Percentiles rank a stretch among this genome's conserved stretches.
Conservation (phyloP, 2,329 filamentous ascomycete species). For the Ascocoryne sarcoides region DNA sequence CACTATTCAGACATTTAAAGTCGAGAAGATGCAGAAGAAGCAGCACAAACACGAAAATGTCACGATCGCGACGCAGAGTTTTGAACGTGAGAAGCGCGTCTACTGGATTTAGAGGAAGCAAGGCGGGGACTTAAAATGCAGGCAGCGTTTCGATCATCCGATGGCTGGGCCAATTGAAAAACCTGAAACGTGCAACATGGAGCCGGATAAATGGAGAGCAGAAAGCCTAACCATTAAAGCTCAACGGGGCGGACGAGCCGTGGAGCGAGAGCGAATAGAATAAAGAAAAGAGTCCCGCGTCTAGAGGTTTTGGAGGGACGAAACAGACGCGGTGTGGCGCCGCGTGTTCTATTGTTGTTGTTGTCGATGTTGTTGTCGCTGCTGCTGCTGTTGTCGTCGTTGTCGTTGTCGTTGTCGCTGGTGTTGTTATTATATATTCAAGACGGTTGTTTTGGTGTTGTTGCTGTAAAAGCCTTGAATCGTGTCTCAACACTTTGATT, state of each 20-base stretch:
- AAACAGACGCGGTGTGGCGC: neutral
- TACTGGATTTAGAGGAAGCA: slow-evolving; percentile 14
- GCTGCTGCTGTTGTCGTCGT: too few relatives aligned
- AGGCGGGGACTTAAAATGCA: slow-evolving; percentile 8
- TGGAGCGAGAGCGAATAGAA: neutral
- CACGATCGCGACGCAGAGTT: slow-evolving; percentile 42
- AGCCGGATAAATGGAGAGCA: neutral
- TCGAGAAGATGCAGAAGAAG: slow-evolving; percentile 3
- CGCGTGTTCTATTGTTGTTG: too few relatives aligned
- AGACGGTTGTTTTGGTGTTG: too few relatives aligned
- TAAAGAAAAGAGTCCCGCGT: neutral
- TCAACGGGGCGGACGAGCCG: neutral
- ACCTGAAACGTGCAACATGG: slow-evolving; percentile 10
- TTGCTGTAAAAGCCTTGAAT: too few relatives aligned
- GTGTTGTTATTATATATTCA: too few relatives aligned
- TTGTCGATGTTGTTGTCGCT: too few relatives aligned
- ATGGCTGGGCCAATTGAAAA: slow-evolving; percentile 14
- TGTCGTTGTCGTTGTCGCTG: too few relatives aligned
- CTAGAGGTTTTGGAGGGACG: neutral
- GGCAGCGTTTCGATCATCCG: slow-evolving; percentile 6
- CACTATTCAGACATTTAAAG: neutral
- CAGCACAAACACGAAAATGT: slow-evolving; percentile 22
- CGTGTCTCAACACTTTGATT: too few relatives aligned
- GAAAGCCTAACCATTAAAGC: neutral
- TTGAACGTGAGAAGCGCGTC: slow-evolving; percentile 14